These are phyloP conservation scores for Sanghuangporus baumii DNA, from an alignment of 1,284 basidiomycete genomes.

Conservation along the genomic window DNA sequence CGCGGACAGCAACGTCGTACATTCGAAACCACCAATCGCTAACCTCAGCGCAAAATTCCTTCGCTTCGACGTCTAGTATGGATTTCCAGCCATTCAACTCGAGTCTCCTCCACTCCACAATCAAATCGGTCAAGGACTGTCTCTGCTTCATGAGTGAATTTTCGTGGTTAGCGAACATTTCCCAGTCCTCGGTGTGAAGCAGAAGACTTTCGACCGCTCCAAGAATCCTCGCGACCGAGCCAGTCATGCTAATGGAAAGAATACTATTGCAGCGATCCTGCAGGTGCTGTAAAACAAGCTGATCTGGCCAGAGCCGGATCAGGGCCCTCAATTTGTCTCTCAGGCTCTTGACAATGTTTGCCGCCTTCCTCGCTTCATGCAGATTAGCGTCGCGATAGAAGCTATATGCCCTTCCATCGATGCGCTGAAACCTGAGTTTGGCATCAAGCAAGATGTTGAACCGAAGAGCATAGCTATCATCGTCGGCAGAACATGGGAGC, in stretches of 20 bases:
- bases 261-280: constrained; percentile 70
- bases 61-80: constrained; percentile 71
- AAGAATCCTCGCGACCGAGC: constrained; percentile 81
- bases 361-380: constrained; percentile 60
- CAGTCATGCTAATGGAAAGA: constrained; percentile 58
- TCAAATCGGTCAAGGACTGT: constrained; percentile 62
- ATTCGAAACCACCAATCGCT: constrained; percentile 91
- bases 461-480: constrained; percentile 41
- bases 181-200: constrained; percentile 93
- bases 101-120: constrained; percentile 87
- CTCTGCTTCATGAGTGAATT: constrained; percentile 76
- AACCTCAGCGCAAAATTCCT: constrained; percentile 54
- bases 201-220: constrained; percentile 85
- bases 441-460: constrained; percentile 25
- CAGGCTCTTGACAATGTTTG: constrained; percentile 47
- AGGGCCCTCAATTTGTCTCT: constrained; percentile 50
- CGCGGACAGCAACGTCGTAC: constrained; percentile 76
- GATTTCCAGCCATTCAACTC: constrained; percentile 87
- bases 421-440: not conserved
- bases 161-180: constrained; percentile 85
- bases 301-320: constrained; percentile 89
- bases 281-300: constrained; percentile 91
- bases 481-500: constrained; percentile 3
- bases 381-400: constrained; percentile 81
- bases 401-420: constrained; percentile 39